Percentiles rank a stretch among this genome's conserved stretches.
Evolutionary conservation across 192 early-diverging fungal species (phyloP).

Genomic region (Gonapodya prolifera): DNA sequence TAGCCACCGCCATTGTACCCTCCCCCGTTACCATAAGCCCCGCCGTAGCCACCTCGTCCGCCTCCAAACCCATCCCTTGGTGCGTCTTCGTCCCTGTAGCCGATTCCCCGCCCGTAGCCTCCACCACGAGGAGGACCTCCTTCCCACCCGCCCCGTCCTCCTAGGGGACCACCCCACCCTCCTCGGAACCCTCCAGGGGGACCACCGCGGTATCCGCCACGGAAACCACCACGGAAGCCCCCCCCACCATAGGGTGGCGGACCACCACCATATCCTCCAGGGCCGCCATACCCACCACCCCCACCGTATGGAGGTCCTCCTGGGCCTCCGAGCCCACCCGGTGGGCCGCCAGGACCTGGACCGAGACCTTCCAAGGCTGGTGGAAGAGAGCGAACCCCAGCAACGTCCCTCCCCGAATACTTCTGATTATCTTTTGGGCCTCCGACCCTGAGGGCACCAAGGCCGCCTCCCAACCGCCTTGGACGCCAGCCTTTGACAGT

Average conservation of each 20-base stretch:
- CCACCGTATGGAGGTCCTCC: slow-evolving; percentile 10
- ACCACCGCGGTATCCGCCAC: background rate
- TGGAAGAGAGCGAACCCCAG: slow-evolving; percentile 11
- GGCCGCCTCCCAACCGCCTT: slow-evolving; percentile 67
- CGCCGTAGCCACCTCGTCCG: too few relatives aligned
- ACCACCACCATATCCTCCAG: slow-evolving; percentile 20
- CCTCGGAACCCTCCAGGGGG: background rate
- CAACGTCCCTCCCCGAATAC: slow-evolving; percentile 33
- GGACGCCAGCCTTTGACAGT: slow-evolving; percentile 95
- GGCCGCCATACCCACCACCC: slow-evolving; percentile 20
- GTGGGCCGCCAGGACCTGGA: slow-evolving; percentile 12
- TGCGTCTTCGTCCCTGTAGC: too few relatives aligned
- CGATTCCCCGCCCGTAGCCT: too few relatives aligned
- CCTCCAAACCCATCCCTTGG: too few relatives aligned
- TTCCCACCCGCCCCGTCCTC: too few relatives aligned
- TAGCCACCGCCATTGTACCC: slow-evolving; percentile 24
- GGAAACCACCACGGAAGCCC: too few relatives aligned
- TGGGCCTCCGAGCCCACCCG: slow-evolving; percentile 14
- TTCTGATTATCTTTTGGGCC: slow-evolving; percentile 32
- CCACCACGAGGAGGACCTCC: too few relatives aligned
- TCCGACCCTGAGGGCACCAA: slow-evolving; percentile 60
- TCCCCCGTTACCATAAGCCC: slow-evolving; percentile 16
- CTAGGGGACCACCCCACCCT: background rate
- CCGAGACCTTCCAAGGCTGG: slow-evolving; percentile 12
- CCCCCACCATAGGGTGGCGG: too few relatives aligned